Conservation (phyloP, 106 monocot species). For the Dendrobium chrysotoxum region DNA sequence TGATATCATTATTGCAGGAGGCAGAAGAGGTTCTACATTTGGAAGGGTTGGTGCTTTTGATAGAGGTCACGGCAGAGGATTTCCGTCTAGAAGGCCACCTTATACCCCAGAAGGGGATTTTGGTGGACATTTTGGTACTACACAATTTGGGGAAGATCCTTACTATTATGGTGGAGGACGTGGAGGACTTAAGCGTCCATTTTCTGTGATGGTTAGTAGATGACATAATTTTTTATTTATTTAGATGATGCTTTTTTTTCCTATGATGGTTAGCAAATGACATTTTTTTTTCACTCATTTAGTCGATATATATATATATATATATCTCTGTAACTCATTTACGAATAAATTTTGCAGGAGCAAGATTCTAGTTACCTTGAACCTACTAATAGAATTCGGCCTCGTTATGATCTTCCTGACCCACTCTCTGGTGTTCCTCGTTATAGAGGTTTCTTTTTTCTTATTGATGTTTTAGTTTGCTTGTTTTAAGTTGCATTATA, state of each 20-base stretch:
- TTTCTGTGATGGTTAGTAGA: slow-evolving; percentile 54
- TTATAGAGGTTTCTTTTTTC: slow-evolving; percentile 37
- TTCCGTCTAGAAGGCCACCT: slow-evolving; percentile 36
- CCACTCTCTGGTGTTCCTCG: slow-evolving; percentile 22
- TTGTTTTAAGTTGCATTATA: not conserved
- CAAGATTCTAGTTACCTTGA: slow-evolving; percentile 51
- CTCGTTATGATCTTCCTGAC: slow-evolving; percentile 49
- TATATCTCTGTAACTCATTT: slow-evolving; percentile 1
- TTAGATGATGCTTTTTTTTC: not conserved
- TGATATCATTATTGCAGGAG: slow-evolving; percentile 25
- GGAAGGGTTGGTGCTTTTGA: slow-evolving; percentile 35
- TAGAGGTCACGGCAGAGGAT: slow-evolving; percentile 37
- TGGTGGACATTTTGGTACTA: slow-evolving; percentile 31
- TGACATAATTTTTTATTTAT: not conserved
- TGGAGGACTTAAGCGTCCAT: slow-evolving; percentile 49
- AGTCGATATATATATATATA: not conserved
- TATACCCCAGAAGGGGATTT: slow-evolving; percentile 41
- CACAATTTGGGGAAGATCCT: slow-evolving; percentile 42
- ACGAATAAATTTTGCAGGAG: slow-evolving; percentile 30
- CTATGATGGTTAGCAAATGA: slow-evolving; percentile 43
- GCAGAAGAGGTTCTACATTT: slow-evolving; percentile 30
- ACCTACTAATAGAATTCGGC: slow-evolving; percentile 40
- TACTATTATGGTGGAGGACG: slow-evolving; percentile 49
- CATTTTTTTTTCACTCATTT: not conserved
- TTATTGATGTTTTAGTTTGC: not conserved